Evolutionary conservation across 2,329 filamentous ascomycete species (phyloP).

Genomic region (Kalaharituber pfeilii): DNA sequence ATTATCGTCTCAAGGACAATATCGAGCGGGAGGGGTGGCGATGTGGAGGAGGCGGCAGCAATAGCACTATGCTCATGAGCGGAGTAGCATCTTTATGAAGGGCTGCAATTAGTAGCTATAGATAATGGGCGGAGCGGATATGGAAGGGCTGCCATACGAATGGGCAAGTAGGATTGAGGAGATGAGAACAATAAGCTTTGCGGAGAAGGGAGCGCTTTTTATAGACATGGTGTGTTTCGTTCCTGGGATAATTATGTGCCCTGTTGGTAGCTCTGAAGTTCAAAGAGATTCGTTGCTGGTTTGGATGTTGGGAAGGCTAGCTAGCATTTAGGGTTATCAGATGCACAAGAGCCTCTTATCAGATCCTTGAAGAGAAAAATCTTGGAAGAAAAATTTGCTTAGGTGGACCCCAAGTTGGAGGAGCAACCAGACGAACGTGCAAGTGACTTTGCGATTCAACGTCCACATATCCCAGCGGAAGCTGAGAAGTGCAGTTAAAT

Average conservation of each 20-base stretch:
- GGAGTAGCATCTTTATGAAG: constrained; percentile 63
- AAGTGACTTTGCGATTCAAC: no score
- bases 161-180: constrained; percentile 68
- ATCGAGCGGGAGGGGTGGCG: constrained; percentile 53
- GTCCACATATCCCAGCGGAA: no score
- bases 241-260: no score
- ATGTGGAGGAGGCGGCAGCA: no score
- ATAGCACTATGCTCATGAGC: constrained; percentile 70
- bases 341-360: not conserved
- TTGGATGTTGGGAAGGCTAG: not conserved
- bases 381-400: not conserved
- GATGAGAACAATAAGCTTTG: constrained; percentile 48
- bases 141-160: constrained; percentile 44
- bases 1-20: constrained; percentile 74
- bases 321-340: not conserved
- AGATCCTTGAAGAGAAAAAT: not conserved
- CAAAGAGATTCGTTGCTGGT: no score
- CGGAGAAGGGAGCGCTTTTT: not conserved
- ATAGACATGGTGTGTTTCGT: not conserved
- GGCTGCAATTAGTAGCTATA: constrained; percentile 11
- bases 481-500: no score
- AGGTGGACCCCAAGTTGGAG: not conserved
- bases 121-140: constrained; percentile 15
- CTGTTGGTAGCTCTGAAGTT: no score
- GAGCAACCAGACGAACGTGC: no score